Evolutionary conservation across 2,329 filamentous ascomycete species (phyloP), one percentile per base, ranked within the genome.

Genomic region (Cercospora sesami): DNA sequence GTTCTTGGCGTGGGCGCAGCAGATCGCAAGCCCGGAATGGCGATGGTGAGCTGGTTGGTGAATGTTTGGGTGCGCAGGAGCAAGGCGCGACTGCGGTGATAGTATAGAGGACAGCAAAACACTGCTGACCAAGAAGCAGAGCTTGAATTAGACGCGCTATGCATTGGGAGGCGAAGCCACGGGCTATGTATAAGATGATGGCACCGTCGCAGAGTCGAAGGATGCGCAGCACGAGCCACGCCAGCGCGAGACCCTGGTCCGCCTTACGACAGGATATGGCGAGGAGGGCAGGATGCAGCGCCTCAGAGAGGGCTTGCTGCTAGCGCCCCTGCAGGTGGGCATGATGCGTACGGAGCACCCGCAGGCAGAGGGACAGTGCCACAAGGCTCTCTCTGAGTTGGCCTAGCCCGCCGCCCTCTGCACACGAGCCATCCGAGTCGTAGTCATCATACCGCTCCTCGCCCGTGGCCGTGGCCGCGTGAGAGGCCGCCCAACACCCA

Each of bases 111-210:
- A 53, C 31, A 42, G n/a, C 8, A 12, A 42, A 36, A 45, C 28
- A 59, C 4, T 30, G 66, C 67, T 67, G 68, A 68, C 66, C 63
- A 28, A 55, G 31, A 62, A 63, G 63, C 68, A 45, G 31, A 62
- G 64, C 65, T 71, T 45, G 66, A 63, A 69, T 69, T 69, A 71
- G 70, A 69, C 65, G 63, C 65, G 60, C 12, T 28, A 33, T 63
- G 65, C 66, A 69, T 71, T 67, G 72, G 48, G 71, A 69, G 72
- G 74, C 73, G 72, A 73, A 72, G 75, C 66, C 63, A 60, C 59
- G 69, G 70, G 67, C 72, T 76, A 73, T 73, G 73, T 76, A 76
- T 74, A 72, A 73, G 71, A 72, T 71, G 72, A 71, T 67, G 67
- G 61, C 67, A 65, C 53, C 67, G 71, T 70, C 68, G 70, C 74